Conservation (phyloP, 805 yeast genomes). For the Scheffersomyces ergatensis region DNA sequence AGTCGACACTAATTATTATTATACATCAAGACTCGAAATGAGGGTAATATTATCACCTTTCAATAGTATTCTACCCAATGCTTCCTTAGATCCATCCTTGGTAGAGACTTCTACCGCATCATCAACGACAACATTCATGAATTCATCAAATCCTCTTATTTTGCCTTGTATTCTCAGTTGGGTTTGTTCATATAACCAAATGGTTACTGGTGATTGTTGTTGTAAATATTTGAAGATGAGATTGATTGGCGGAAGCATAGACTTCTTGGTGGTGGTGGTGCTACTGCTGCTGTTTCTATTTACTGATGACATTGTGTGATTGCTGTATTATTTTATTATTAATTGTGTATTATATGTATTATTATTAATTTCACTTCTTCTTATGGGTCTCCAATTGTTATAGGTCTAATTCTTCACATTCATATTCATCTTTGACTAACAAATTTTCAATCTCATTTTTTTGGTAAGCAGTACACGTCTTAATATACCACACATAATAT, state of each 20-base stretch:
- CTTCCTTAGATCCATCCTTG: slow-evolving; percentile 47
- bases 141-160: slow-evolving; percentile 93
- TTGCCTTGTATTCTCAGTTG: slow-evolving; percentile 75
- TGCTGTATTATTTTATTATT: too few species aligned
- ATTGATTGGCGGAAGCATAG: slow-evolving; percentile 86
- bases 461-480: too few species aligned
- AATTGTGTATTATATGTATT: too few species aligned
- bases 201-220: slow-evolving; percentile 71
- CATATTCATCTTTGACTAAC: too few species aligned
- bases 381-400: too few species aligned
- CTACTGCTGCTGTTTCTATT: too few species aligned
- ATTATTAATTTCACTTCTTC: too few species aligned
- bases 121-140: slow-evolving; percentile 77
- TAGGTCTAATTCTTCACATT: too few species aligned
- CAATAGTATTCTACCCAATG: slow-evolving; percentile 72
- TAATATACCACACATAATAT: too few species aligned
- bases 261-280: slow-evolving; percentile 15
- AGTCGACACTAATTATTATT: too few species aligned
- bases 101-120: slow-evolving; percentile 63
- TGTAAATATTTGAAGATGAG: slow-evolving; percentile 84
- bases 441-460: too few species aligned
- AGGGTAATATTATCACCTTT: slow-evolving; percentile 94
- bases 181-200: slow-evolving; percentile 90
- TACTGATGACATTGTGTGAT: too few species aligned
- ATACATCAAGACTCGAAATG: slow-evolving; percentile 44